Evolutionary conservation across 148 eudicot genomes (phyloP).

Genomic region (Pouteria glomerata): DNA sequence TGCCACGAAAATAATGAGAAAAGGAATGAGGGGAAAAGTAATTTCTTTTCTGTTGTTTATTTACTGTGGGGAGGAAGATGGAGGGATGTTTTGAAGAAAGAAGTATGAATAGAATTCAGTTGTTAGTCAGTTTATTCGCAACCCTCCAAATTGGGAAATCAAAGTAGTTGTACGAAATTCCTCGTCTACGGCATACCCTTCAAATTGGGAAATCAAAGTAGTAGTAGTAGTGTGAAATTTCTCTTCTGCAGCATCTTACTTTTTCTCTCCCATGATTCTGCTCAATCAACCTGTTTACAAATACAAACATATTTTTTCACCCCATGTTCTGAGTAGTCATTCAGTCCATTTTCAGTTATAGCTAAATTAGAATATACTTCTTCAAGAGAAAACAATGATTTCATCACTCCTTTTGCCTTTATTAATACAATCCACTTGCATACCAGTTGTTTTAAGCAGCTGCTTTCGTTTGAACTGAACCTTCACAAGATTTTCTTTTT

Average conservation of each 20-base stretch:
- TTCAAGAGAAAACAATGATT: no score
- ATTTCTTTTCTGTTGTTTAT: no score
- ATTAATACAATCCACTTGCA: no score
- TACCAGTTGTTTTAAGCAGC: no score
- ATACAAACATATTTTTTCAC: background rate
- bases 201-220: no score
- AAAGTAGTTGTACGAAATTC: no score
- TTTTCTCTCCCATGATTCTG: background rate
- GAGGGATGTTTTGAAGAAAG: background rate
- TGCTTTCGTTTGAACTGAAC: background rate
- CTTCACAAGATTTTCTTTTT: no score
- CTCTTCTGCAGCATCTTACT: no score
- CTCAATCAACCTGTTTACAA: background rate
- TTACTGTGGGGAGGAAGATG: background rate
- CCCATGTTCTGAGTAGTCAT: background rate
- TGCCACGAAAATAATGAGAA: background rate
- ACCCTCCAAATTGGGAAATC: background rate
- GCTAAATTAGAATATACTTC: no score
- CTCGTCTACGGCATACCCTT: no score
- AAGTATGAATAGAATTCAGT: background rate
- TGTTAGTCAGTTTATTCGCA: background rate
- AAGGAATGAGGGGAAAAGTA: background rate
- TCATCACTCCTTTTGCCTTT: no score
- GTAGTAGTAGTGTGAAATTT: no score
- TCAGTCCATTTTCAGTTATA: background rate